A percentile compares a stretch with the other conserved stretches of the same genome.
Conservation (phyloP, 768 basidiomycete genomes). For the Boletus sp. region DNA sequence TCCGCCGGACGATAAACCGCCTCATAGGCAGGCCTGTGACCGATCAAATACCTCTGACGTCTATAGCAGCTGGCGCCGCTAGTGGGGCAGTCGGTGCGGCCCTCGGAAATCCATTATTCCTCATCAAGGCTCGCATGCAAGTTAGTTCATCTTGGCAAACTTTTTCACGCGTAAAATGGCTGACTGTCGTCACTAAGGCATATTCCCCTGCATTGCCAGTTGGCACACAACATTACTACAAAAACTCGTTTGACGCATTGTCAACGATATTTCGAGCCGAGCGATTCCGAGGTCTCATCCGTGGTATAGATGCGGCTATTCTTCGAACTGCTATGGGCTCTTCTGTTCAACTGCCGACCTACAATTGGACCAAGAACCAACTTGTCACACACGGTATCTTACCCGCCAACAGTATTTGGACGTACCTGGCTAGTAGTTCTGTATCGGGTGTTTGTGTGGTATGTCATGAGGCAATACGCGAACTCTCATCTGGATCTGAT, state of each 20-base stretch:
- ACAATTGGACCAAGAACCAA: conserved; percentile 88
- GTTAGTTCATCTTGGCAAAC: conserved; percentile 32
- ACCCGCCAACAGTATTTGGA: conserved; percentile 76
- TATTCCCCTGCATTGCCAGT: conserved; percentile 95
- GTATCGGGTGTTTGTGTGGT: conserved; percentile 93
- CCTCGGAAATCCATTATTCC: conserved; percentile 87
- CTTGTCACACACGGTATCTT: conserved; percentile 67
- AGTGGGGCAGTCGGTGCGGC: conserved; percentile 88
- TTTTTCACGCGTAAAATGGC: background rate
- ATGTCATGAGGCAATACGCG: conserved; percentile 33
- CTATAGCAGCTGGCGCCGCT: conserved; percentile 81
- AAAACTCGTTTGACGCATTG: conserved; percentile 78
- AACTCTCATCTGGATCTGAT: conserved; percentile 9
- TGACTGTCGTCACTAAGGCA: conserved; percentile 49
- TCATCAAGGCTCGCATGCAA: conserved; percentile 99
- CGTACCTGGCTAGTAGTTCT: conserved; percentile 84
- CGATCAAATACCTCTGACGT: conserved; percentile 72
- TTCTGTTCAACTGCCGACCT: conserved; percentile 93
- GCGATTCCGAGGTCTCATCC: conserved; percentile 72
- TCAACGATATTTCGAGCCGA: conserved; percentile 77
- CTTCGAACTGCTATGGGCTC: conserved; percentile 94
- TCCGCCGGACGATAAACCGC: conserved; percentile 69
- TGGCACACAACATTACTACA: conserved; percentile 92
- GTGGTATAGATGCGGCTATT: conserved; percentile 93
- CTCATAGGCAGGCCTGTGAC: conserved; percentile 60